Evolutionary conservation across 2,329 filamentous ascomycete species (phyloP), one percentile per base, ranked within the genome.

Genomic region (Tothia fuscella): DNA sequence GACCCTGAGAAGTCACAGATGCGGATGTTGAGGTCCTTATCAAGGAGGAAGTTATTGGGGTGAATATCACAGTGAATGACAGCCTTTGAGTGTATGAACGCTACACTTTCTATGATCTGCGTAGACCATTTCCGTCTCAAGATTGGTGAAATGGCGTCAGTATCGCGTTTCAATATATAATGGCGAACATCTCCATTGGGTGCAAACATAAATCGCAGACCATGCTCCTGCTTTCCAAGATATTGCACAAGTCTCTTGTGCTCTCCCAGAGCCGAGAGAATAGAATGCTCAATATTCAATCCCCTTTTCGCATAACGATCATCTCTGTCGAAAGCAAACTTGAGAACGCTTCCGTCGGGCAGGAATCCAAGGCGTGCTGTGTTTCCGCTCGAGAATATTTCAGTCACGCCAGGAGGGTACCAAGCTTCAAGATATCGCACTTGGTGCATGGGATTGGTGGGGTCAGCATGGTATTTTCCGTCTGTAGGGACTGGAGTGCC

Each of bases 41-140:
- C 57, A 14, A 65, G 46, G 0, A 64, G 50, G 40, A 64, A 58
- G 46, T 65, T 63, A 37, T 54, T 56, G 3, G 61, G 59, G 46
- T 57, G 55, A 22, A 65, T 49, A 46, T 66, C 60, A 48, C 55
- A 61, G 46, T 66, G 62, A 46, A 65, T 55, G 12, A 64, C 53
- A n/a, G 51, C 47, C 44, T 53, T 52, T 9, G 47, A 51, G 52
- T 66, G 63, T 22, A 65, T 43, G 32, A 58, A 49, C 33, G 48
- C 47, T 21, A 65, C 42, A 7, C 53, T 60, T 48, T 61, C 52
- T 10, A 46, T 37, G 26, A 46, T 46, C 44, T 49, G 41, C 26
- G 26, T n/a, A 16, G 26, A 28, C 46, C 48, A 50, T 38, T 45
- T 49, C 41, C 24, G 13, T 31, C 42, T 45, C 17, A 36, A 39